A percentile compares a stretch with the other conserved stretches of the same genome.
phyloP scores from a whole-genome alignment of 2,329 filamentous ascomycete species.

The Aspergillus sp. region DNA sequence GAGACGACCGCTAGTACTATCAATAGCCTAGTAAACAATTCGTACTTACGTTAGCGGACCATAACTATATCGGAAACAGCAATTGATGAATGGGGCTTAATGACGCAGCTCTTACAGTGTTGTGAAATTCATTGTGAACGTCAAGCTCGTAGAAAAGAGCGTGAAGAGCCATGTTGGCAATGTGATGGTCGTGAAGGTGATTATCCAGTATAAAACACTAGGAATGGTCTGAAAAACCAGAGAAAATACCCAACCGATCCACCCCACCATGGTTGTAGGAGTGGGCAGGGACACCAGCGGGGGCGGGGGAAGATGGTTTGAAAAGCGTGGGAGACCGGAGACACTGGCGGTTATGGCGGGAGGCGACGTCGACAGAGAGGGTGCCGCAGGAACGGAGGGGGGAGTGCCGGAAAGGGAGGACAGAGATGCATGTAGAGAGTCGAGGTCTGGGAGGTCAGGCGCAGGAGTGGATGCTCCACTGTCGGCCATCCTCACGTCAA shows the following conservation, averaged over 20 bases:
- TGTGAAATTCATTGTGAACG: constrained; percentile 97
- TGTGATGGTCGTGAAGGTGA: constrained; percentile 84
- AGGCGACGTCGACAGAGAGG: constrained; percentile 9
- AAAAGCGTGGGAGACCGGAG: constrained; percentile 18
- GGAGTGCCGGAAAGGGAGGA: constrained; percentile 19
- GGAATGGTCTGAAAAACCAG: constrained; percentile 56
- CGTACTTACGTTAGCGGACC: constrained; percentile 8
- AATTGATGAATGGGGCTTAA: too few relatives aligned
- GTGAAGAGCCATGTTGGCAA: constrained; percentile 86
- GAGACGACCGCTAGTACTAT: constrained; percentile 76
- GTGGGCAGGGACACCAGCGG: constrained; percentile 30
- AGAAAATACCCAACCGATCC: constrained; percentile 51
- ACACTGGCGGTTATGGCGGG: constrained; percentile 24
- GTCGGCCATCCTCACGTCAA: constrained; percentile 15
- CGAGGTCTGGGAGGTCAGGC: constrained; percentile 11
- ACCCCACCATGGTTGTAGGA: constrained; percentile 42
- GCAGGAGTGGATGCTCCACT: constrained; percentile 13
- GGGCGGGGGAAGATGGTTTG: constrained; percentile 25
- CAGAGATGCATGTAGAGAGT: constrained; percentile 14
- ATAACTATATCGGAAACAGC: neutral
- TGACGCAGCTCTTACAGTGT: constrained; percentile 65
- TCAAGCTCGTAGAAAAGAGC: constrained; percentile 87
- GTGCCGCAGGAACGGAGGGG: constrained; percentile 20
- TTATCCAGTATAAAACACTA: constrained; percentile 69
- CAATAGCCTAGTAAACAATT: constrained; percentile 59